Conservation (phyloP, 768 basidiomycete genomes). For the Suillus variegatus region DNA sequence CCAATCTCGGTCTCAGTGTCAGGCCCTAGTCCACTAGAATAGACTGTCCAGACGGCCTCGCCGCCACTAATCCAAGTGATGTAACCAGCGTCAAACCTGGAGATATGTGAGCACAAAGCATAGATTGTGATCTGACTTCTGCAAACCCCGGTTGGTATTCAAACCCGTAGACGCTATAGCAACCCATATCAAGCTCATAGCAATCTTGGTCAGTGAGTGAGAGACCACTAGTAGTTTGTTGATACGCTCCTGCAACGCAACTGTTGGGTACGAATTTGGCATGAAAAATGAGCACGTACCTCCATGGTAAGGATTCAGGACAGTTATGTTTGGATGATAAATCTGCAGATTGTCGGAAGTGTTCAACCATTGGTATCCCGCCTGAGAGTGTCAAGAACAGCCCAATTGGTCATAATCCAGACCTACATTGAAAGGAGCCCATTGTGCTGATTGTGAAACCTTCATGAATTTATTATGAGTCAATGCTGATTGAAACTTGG, state of each 20-base stretch:
- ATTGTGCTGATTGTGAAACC: slow-evolving; percentile 59
- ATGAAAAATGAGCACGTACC: slow-evolving; percentile 31
- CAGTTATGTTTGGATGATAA: slow-evolving; percentile 36
- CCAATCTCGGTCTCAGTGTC: slow-evolving; percentile 56
- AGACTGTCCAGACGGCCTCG: slow-evolving; percentile 58
- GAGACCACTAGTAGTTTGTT: slow-evolving; percentile 42
- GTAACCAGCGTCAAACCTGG: slow-evolving; percentile 53
- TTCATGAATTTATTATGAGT: slow-evolving; percentile 23
- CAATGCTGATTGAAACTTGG: slow-evolving; percentile 6
- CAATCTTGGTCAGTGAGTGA: slow-evolving; percentile 42
- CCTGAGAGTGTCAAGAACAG: slow-evolving; percentile 24
- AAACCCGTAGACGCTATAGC: slow-evolving; percentile 53
- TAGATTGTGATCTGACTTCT: too few species aligned
- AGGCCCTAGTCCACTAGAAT: slow-evolving; percentile 46
- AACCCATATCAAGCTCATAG: slow-evolving; percentile 41
- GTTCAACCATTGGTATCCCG: slow-evolving; percentile 45
- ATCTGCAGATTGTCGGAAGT: slow-evolving; percentile 35
- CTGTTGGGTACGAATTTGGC: slow-evolving; percentile 21
- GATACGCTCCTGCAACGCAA: slow-evolving; percentile 30
- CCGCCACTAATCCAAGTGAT: slow-evolving; percentile 70
- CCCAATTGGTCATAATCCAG: slow-evolving; percentile 1
- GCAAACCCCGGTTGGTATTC: slow-evolving; percentile 48
- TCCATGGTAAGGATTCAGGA: slow-evolving; percentile 47
- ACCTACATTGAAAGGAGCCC: slow-evolving; percentile 37
- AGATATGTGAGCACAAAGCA: not conserved